Evolutionary conservation across 345 rosid genomes (phyloP), one percentile per base, ranked within the genome.

Genomic region (Excoecaria agallocha): DNA sequence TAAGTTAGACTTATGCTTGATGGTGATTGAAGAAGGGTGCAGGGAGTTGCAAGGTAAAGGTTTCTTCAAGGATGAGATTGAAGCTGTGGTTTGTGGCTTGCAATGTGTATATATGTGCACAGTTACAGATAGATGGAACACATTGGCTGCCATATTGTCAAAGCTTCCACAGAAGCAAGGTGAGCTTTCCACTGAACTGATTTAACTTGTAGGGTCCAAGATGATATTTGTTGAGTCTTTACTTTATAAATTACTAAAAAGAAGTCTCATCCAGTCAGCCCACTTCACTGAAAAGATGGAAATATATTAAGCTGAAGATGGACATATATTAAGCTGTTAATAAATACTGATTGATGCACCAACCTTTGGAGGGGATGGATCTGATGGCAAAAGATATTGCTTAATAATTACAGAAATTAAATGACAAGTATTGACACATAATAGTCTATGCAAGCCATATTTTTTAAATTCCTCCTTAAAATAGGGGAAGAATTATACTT

Each of bases 1-100:
- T 76, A 87, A 85, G 71, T 70, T 95, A 73, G 97, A 93, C 65
- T 71, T 91, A 71, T 89, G 94, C 85, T 84, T 86, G 88, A 80
- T 80, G 66, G 94, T 91, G 70, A 84, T 95, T 37, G 97, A 89
- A 59, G 99, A 91, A 87, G 97, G 96, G 59, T 93, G 96, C 84
- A 78, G 58, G 57, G 93, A 89, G 49, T 76, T 90, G 72, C 74
- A 73, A 77, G 76, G 78, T 70, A 82, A 65, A 71, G 75, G 87
- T 70, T 83, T 88, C 81, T 93, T 95, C 80, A 87, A 76, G 81
- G 87, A 93, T 79, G 97, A 84, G 82, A 62, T 62, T 80, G 97
- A 93, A 83, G 93, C 80, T 77, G 83, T 87, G 61, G 96, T 90
- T 58, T 91, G 97, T 85, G 90, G 91, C 73, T 79, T 95, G 80